phyloP scores from a whole-genome alignment of 192 early-diverging fungal species.

The Pilaira anomala region DNA sequence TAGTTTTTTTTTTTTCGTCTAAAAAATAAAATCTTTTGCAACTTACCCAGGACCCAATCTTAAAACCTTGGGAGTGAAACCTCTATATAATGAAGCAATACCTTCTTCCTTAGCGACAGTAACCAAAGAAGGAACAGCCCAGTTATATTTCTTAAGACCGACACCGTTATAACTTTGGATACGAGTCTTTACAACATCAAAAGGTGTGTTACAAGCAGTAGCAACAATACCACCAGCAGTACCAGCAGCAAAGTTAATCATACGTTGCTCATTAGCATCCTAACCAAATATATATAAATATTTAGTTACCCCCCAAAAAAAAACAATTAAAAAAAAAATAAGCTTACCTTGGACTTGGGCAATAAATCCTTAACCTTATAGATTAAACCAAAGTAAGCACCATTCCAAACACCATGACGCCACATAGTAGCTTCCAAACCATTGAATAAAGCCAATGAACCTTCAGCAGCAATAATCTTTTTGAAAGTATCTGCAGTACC shows the following conservation, averaged over 20 bases:
- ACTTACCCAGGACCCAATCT: slow-evolving; percentile 80
- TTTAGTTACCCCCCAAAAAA: neutral
- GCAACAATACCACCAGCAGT: slow-evolving; percentile 91
- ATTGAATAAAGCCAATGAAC: slow-evolving; percentile 78
- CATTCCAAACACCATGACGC: slow-evolving; percentile 96
- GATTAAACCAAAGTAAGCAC: slow-evolving; percentile 92
- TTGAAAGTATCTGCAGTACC: slow-evolving; percentile 75
- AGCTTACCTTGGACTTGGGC: slow-evolving; percentile 57
- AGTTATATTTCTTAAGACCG: slow-evolving; percentile 81
- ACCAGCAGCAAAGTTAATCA: slow-evolving; percentile 88
- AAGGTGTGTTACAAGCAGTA: slow-evolving; percentile 90
- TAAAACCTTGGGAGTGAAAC: slow-evolving; percentile 92
- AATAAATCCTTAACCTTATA: slow-evolving; percentile 64
- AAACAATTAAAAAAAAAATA: neutral
- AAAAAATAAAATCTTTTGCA: slow-evolving; percentile 2
- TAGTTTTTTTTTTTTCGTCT: neutral
- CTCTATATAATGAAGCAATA: slow-evolving; percentile 86
- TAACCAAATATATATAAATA: slow-evolving; percentile 10
- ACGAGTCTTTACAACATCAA: slow-evolving; percentile 96
- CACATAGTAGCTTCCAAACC: slow-evolving; percentile 92
- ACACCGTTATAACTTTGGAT: slow-evolving; percentile 78
- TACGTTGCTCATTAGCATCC: slow-evolving; percentile 71
- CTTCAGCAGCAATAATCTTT: slow-evolving; percentile 82
- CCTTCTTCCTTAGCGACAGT: slow-evolving; percentile 89
- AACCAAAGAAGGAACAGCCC: slow-evolving; percentile 73